Conservation (phyloP, 2,329 filamentous ascomycete genomes). For the Aphanocladium album region DNA sequence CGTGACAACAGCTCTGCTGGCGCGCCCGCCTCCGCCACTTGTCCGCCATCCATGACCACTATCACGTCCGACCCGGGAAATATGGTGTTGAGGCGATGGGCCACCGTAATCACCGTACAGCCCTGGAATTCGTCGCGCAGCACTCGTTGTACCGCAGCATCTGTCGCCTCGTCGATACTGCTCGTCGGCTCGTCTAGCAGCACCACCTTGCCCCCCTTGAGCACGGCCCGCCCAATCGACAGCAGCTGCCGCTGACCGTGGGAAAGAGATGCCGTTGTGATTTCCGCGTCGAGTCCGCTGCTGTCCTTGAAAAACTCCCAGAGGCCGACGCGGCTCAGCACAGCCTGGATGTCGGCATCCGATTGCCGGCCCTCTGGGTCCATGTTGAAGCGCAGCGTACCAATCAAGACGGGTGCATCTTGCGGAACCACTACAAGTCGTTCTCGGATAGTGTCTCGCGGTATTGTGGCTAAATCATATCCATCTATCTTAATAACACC, state of each 20-base stretch:
- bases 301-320: slow-evolving; percentile 33
- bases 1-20: slow-evolving; percentile 2
- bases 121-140: background rate
- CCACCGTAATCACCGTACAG: slow-evolving; percentile 9
- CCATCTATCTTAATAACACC: slow-evolving; percentile 42
- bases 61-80: slow-evolving; percentile 10
- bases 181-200: slow-evolving; percentile 27
- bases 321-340: slow-evolving; percentile 40
- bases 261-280: slow-evolving; percentile 29
- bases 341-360: slow-evolving; percentile 37
- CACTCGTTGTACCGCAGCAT: background rate
- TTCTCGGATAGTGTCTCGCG: slow-evolving; percentile 20
- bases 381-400: slow-evolving; percentile 44
- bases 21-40: slow-evolving; percentile 7
- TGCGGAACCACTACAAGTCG: slow-evolving; percentile 43
- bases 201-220: slow-evolving; percentile 30
- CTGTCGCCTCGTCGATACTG: slow-evolving; percentile 5
- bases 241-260: slow-evolving; percentile 43
- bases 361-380: slow-evolving; percentile 35
- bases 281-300: slow-evolving; percentile 32
- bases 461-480: slow-evolving; percentile 27
- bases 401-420: slow-evolving; percentile 45
- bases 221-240: slow-evolving; percentile 31
- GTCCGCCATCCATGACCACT: slow-evolving; percentile 6
- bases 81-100: slow-evolving; percentile 12